Evolutionary conservation across 768 basidiomycete genomes (phyloP), one percentile per base, ranked within the genome.

Genomic region (Leccinum barrowsii): DNA sequence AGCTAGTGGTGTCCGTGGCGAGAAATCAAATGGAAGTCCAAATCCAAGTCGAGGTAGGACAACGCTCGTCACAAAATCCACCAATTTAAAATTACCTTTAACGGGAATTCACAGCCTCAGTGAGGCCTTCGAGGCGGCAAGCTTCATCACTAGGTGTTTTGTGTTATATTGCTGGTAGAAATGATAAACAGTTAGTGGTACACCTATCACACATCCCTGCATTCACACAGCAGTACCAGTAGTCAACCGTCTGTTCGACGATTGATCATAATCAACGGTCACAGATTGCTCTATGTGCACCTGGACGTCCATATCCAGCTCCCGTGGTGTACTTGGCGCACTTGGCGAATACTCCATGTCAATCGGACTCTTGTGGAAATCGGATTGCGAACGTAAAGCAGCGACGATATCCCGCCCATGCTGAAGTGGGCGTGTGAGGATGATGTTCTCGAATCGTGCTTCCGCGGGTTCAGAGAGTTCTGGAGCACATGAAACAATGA

Each of bases 241-340:
- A 47, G 52, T 58, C 50, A 68, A 48, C 24, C 59, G 51, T 44
- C 50, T 59, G 2, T 52, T 67, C 28, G 61, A 74, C n/a, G 64
- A 59, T 24, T 62, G 58, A 42, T 59, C 63, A 26, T 66, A 73
- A 37, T 73, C 71, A 12, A 73, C 60, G 7, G 55, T 68, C 32
- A 73, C 65, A 6, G 66, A 63, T 24, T 60, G 70, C 26, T 74
- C 73, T 3, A 73, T 66, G 24, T 70, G 58, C 52, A 73, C 73
- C 50, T 55, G 70, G 24, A 74, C 64, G 35, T 73, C 68, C 24
- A 73, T 30, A 19, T 74, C 72, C 59, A 70, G 0, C 3, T 70
- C 72, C 13, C 53, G 59, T n/a, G 47, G 56, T 12, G 60, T 11
- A 50, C 40, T 28, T 3, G 42, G 42, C 11, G 42, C 19, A 44